A percentile compares a stretch with the other conserved stretches of the same genome.
phyloP scores from a whole-genome alignment of 2,329 filamentous ascomycete genomes.

The Alternaria arborescens region DNA sequence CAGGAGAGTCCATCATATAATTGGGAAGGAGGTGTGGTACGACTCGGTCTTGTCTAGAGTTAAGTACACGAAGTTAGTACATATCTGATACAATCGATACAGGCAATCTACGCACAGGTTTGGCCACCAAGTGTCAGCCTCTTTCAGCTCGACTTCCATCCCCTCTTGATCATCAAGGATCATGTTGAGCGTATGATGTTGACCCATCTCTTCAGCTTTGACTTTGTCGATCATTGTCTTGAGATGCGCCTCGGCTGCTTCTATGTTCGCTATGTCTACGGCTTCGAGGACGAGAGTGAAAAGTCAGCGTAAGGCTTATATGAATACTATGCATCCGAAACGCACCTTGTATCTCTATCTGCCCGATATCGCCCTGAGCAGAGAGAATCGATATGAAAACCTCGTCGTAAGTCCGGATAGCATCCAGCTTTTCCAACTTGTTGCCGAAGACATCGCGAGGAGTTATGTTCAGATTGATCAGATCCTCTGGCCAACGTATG shows the following conservation, averaged over 20 bases:
- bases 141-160: constrained; percentile 26
- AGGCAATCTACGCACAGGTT: constrained; percentile 2
- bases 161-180: constrained; percentile 41
- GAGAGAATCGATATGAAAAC: constrained; percentile 39
- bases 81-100: background rate
- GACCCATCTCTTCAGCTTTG: constrained; percentile 17
- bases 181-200: constrained; percentile 26
- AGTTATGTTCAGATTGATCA: constrained; percentile 20
- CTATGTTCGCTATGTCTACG: constrained; percentile 18
- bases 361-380: constrained; percentile 10
- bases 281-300: constrained; percentile 4
- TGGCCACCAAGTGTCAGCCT: constrained; percentile 41
- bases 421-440: constrained; percentile 39
- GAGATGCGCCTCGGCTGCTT: constrained; percentile 33
- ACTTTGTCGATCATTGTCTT: constrained; percentile 33
- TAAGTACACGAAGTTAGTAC: background rate
- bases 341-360: constrained; percentile 31
- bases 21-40: constrained; percentile 26
- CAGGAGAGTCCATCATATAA: constrained; percentile 30
- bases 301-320: background rate
- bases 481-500: constrained; percentile 35
- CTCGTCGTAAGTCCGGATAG: constrained; percentile 35
- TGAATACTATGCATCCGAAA: too few relatives aligned
- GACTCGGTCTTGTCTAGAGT: constrained; percentile 17
- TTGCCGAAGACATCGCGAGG: constrained; percentile 40